Evolutionary conservation across 495 filamentous ascomycete genomes (phyloP).

Genomic region (Penicillium ochrochloron): DNA sequence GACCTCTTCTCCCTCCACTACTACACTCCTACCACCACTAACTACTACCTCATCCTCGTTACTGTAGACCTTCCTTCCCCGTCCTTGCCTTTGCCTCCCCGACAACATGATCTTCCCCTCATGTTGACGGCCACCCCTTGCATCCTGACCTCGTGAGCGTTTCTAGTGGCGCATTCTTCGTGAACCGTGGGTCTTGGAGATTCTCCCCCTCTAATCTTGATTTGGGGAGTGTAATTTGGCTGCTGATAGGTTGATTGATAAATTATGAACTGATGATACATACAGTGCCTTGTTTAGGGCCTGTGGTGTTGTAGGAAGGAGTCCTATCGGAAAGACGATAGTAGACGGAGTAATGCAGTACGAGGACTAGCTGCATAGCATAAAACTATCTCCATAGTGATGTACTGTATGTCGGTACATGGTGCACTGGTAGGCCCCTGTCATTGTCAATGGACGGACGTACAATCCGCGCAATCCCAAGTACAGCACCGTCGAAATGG

Average conservation of each 20-base stretch:
- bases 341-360: not conserved
- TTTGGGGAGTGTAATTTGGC: not conserved
- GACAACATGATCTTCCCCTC: not conserved
- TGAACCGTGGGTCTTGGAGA: constrained; percentile 10
- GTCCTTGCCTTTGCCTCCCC: not conserved
- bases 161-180: constrained; percentile 17
- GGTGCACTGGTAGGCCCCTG: not conserved
- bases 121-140: constrained; percentile 32
- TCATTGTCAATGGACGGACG: not conserved
- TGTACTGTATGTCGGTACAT: not conserved
- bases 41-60: no score
- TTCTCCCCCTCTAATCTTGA: not conserved
- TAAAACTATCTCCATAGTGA: not conserved
- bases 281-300: not conserved
- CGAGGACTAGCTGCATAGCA: not conserved
- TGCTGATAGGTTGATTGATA: not conserved
- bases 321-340: not conserved
- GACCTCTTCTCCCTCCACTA: not conserved
- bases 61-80: not conserved
- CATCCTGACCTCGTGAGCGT: constrained; percentile 24
- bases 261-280: not conserved
- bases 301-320: not conserved
- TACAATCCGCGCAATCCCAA: not conserved
- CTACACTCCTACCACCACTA: no score
- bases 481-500: not conserved